A percentile compares a stretch with the other conserved stretches of the same genome.
These are phyloP conservation scores for Pseudopithomyces chartarum DNA, from an alignment of 2,329 filamentous ascomycete genomes.

Conservation along the genomic window DNA sequence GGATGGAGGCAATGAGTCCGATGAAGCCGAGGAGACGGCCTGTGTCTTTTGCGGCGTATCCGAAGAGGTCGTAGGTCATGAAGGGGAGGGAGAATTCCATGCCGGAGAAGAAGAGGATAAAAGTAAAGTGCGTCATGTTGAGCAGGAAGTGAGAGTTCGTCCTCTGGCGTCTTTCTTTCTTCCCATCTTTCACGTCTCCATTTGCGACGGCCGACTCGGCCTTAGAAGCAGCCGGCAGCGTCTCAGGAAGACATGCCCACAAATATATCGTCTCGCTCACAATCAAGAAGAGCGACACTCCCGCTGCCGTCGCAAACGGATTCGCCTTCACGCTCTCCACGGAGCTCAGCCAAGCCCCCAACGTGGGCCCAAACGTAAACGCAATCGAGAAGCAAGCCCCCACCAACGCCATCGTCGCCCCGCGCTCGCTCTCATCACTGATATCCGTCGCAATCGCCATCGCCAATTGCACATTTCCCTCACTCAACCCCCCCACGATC, in stretches of 20 bases:
- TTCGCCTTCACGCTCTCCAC: constrained; percentile 81
- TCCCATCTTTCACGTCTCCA: constrained; percentile 22
- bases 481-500: constrained; percentile 88
- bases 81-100: constrained; percentile 98
- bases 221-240: constrained; percentile 61
- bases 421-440: constrained; percentile 80
- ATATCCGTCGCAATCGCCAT: constrained; percentile 97
- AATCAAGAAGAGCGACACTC: constrained; percentile 83
- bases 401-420: constrained; percentile 93
- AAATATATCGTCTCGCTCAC: constrained; percentile 87
- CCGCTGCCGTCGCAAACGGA: constrained; percentile 90
- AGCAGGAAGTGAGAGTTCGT: constrained; percentile 85
- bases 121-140: constrained; percentile 84
- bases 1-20: constrained; percentile 85
- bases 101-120: constrained; percentile 95
- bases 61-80: constrained; percentile 94
- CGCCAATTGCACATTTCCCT: constrained; percentile 95
- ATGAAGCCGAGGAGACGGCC: constrained; percentile 88
- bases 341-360: constrained; percentile 83
- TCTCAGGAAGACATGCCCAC: constrained; percentile 85
- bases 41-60: constrained; percentile 77
- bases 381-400: constrained; percentile 96
- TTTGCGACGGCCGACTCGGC: constrained; percentile 25
- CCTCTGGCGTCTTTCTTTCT: constrained; percentile 44
- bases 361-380: constrained; percentile 92